Evolutionary conservation across 768 basidiomycete species (phyloP).

Genomic region (Dentipellis fragilis): DNA sequence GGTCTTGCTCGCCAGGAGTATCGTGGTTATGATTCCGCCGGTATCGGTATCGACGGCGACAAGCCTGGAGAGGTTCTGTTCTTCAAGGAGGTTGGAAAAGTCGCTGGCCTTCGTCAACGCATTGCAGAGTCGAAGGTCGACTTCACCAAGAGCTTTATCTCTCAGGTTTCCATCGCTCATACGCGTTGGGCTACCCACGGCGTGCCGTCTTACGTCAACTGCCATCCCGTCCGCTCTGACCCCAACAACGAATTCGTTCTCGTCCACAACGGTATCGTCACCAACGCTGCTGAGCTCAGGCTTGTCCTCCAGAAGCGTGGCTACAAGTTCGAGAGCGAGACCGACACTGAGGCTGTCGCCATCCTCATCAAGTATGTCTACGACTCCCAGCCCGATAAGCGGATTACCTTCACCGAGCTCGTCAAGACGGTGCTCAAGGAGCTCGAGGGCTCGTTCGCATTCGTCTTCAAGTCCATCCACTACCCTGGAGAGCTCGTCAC

Average conservation of each 20-base stretch:
- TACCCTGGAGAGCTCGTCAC: conserved; percentile 95
- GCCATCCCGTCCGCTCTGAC: conserved; percentile 90
- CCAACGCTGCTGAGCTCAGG: conserved; percentile 81
- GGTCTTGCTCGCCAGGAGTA: conserved; percentile 95
- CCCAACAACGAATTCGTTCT: conserved; percentile 74
- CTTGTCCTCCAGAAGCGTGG: conserved; percentile 94
- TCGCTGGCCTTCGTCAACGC: conserved; percentile 83
- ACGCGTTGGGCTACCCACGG: conserved; percentile 99
- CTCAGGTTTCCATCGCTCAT: conserved; percentile 95
- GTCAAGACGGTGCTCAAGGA: conserved; percentile 96
- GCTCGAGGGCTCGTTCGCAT: conserved; percentile 96
- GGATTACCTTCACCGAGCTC: conserved; percentile 79
- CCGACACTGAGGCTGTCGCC: conserved; percentile 96
- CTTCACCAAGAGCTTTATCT: conserved; percentile 65
- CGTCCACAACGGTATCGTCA: conserved; percentile 99
- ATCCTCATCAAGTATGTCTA: conserved; percentile 95
- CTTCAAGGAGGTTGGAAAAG: conserved; percentile 99
- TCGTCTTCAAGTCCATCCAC: conserved; percentile 95
- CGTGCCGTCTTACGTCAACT: conserved; percentile 77
- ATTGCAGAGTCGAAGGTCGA: conserved; percentile 65
- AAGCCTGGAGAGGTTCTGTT: conserved; percentile 62
- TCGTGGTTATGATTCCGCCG: conserved; percentile 96
- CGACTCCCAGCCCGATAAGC: conserved; percentile 83
- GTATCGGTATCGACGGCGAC: conserved; percentile 87
- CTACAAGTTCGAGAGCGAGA: conserved; percentile 89